Evolutionary conservation across 2,329 filamentous ascomycete genomes (phyloP), one percentile per base, ranked within the genome.

Genomic region (Basipetospora chlamydospora): DNA sequence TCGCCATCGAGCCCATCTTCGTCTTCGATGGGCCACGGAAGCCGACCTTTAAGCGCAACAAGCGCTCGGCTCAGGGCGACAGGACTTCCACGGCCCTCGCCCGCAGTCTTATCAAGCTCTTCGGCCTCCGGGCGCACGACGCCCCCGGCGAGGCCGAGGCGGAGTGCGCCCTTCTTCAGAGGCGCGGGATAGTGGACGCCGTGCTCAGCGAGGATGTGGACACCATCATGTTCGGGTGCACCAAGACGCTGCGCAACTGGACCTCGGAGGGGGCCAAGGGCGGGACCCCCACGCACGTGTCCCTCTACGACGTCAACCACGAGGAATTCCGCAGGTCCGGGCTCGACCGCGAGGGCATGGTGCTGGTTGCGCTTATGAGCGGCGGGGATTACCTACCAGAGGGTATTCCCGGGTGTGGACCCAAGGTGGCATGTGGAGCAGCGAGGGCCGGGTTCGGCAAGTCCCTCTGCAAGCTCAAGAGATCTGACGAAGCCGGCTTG

Each of bases 201-300:
- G 90, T 96, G 2, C 65, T 98, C 47, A 95, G 84, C 54, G 87
- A 98, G 54, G 90, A 98, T 62, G 86, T 95, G 29, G 90, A 98
- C 53, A 90, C 88, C 2, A 72, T 96, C 48, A 96, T 96, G 88
- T 96, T 96, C 59, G 90, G 90, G 2, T 90, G 85, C 43, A 77
- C 72, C 0, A 59, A 74, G 26, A 88, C 81, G 0, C 59, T 95
- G 28, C 71, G 85, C 35, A 88, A 85, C 48, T 95, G 84, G 77
- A 82, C 82, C 0, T 70, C 81, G 3, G 84, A 92, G 50, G 67
- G 66, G 10, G 67, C 63, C n/a, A 61, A 66, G 1, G 71, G 66
- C 46, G 81, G 80, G 42, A 62, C 66, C 0, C 83, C 86, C 0
- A 95, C 88, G 0, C 90, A 96, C 49, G 79, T 96, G 37, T 83